Evolutionary conservation across 2,329 filamentous ascomycete genomes (phyloP).

Genomic region (Clarireedia monteithiana): DNA sequence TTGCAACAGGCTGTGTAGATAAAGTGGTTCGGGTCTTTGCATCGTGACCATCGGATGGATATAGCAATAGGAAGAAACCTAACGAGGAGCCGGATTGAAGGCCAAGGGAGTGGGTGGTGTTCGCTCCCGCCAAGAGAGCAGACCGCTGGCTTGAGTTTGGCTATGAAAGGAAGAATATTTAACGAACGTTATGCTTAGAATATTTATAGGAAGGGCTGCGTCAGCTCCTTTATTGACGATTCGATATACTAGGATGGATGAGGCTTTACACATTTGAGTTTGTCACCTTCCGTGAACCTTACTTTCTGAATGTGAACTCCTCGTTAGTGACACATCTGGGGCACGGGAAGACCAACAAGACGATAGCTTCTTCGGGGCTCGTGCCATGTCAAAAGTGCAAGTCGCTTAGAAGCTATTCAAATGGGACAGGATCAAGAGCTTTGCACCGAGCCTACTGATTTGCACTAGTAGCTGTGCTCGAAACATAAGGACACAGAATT

Average conservation of each 20-base stretch:
- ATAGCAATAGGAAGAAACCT: neutral
- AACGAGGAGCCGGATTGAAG: neutral
- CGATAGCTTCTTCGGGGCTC: too few relatives aligned
- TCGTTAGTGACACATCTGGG: slow-evolving; percentile 10
- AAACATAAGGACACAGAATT: too few relatives aligned
- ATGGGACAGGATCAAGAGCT: too few relatives aligned
- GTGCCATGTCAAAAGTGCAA: too few relatives aligned
- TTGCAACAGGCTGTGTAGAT: slow-evolving; percentile 83
- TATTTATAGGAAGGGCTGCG: slow-evolving; percentile 19
- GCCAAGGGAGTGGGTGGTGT: neutral
- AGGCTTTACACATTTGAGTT: neutral
- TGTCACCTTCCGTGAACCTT: too few relatives aligned
- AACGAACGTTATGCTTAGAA: slow-evolving; percentile 24
- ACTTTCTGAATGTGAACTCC: too few relatives aligned
- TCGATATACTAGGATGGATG: neutral
- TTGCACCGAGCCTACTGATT: too few relatives aligned
- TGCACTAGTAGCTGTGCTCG: too few relatives aligned
- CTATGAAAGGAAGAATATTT: neutral
- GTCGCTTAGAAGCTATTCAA: too few relatives aligned
- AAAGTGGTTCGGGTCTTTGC: slow-evolving; percentile 73
- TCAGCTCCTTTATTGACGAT: neutral
- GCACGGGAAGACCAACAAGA: slow-evolving; percentile 31
- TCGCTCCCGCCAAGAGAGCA: neutral
- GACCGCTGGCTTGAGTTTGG: neutral
- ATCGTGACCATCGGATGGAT: slow-evolving; percentile 20